Conservation (phyloP, 768 basidiomycete species). For the Termitomyces eurrhizus region DNA sequence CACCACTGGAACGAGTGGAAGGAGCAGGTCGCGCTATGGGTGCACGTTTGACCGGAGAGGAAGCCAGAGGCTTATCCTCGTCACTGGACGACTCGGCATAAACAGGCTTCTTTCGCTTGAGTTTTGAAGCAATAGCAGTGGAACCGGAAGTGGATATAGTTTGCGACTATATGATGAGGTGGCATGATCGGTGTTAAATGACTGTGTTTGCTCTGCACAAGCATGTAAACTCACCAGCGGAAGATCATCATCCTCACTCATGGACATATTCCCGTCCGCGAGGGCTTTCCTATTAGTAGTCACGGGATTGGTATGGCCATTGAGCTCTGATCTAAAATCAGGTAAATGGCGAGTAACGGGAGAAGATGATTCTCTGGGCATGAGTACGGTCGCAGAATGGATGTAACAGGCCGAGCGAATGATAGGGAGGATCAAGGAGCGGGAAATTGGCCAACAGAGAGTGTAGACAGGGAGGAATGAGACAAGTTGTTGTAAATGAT, state of each 20-base stretch:
- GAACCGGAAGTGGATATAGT: slow-evolving; percentile 44
- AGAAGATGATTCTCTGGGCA: slow-evolving; percentile 48
- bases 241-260: slow-evolving; percentile 71
- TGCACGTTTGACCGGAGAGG: slow-evolving; percentile 62
- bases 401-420: slow-evolving; percentile 17
- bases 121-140: slow-evolving; percentile 28
- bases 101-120: slow-evolving; percentile 61
- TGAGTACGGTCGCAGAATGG: slow-evolving; percentile 24
- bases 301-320: slow-evolving; percentile 30
- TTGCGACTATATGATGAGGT: slow-evolving; percentile 46
- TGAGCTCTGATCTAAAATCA: slow-evolving; percentile 38
- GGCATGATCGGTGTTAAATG: slow-evolving; percentile 18
- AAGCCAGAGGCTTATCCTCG: slow-evolving; percentile 69
- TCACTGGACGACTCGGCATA: slow-evolving; percentile 62
- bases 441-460: slow-evolving; percentile 17
- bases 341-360: slow-evolving; percentile 57
- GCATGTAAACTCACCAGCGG: slow-evolving; percentile 53
- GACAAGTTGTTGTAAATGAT: slow-evolving; percentile 28
- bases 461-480: slow-evolving; percentile 23
- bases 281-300: slow-evolving; percentile 44
- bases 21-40: slow-evolving; percentile 35
- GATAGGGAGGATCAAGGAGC: slow-evolving; percentile 6
- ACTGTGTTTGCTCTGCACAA: slow-evolving; percentile 6
- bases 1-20: slow-evolving; percentile 31
- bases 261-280: slow-evolving; percentile 37